A percentile compares a stretch with the other conserved stretches of the same genome.
Conservation (phyloP, 2,329 filamentous ascomycete genomes). For the Allantophomopsis cytisporea region DNA sequence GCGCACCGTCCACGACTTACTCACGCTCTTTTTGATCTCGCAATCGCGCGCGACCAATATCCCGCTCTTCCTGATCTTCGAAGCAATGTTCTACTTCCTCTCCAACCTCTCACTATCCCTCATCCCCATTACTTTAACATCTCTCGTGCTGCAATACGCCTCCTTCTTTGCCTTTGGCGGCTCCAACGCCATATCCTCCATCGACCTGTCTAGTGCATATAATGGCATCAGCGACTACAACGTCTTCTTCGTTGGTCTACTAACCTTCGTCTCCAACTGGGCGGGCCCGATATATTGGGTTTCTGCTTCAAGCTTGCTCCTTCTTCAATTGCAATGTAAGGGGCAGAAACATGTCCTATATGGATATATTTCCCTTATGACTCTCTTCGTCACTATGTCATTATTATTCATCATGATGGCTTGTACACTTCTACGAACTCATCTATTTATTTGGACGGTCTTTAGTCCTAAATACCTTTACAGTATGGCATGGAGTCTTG, state of each 20-base stretch:
- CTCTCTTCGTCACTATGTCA: slow-evolving; percentile 53
- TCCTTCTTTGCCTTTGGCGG: slow-evolving; percentile 87
- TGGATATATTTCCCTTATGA: slow-evolving; percentile 50
- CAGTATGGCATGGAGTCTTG: slow-evolving; percentile 75
- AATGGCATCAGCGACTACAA: slow-evolving; percentile 81
- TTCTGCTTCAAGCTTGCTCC: slow-evolving; percentile 46
- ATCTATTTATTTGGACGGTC: slow-evolving; percentile 97
- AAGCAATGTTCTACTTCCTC: slow-evolving; percentile 42
- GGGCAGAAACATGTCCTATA: slow-evolving; percentile 6
- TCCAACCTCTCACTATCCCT: slow-evolving; percentile 30
- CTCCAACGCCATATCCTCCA: slow-evolving; percentile 88
- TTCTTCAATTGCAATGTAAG: slow-evolving; percentile 25
- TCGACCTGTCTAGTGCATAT: slow-evolving; percentile 89
- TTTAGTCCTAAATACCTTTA: slow-evolving; percentile 97
- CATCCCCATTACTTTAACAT: slow-evolving; percentile 52
- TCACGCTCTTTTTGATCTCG: slow-evolving; percentile 69
- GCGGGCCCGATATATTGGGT: slow-evolving; percentile 82
- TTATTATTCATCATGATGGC: slow-evolving; percentile 73
- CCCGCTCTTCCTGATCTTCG: slow-evolving; percentile 69
- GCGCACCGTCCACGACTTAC: slow-evolving; percentile 50
- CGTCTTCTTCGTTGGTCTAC: slow-evolving; percentile 61
- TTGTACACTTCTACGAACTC: slow-evolving; percentile 70
- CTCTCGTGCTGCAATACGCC: slow-evolving; percentile 64
- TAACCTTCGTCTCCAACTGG: slow-evolving; percentile 89
- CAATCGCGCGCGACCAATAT: slow-evolving; percentile 79